Conservation (phyloP, 148 eudicot species). For the Rhododendron ferrugineum region DNA sequence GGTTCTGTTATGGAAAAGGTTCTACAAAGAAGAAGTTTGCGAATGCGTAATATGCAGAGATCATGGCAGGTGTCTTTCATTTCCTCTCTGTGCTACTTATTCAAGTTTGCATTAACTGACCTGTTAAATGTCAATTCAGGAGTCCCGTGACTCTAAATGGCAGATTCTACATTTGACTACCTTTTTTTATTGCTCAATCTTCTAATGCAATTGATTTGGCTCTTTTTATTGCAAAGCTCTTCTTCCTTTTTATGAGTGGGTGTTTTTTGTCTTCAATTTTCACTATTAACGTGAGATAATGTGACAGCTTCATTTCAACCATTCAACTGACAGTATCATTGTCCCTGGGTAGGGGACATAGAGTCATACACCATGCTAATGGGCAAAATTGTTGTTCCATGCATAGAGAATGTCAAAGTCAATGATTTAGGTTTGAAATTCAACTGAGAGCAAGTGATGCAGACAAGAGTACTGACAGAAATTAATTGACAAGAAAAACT, state of each 20-base stretch:
- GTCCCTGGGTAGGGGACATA: neutral
- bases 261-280: neutral
- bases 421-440: neutral
- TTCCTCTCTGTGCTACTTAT: neutral
- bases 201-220: constrained; percentile 3
- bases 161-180: neutral
- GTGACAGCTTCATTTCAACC: neutral
- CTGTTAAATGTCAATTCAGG: neutral
- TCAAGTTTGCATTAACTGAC: neutral
- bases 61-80: constrained; percentile 71
- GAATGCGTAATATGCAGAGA: constrained; percentile 93
- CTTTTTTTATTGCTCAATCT: neutral
- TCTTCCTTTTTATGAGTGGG: neutral
- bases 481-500: too few relatives aligned
- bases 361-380: neutral
- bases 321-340: neutral
- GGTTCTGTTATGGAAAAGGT: constrained; percentile 92
- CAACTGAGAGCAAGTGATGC: neutral
- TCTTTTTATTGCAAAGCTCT: neutral
- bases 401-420: neutral
- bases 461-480: too few relatives aligned
- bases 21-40: constrained; percentile 85
- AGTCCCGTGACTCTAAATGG: too few relatives aligned
- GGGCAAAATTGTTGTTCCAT: neutral
- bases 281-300: neutral